Evolutionary conservation across 371 early-diverging fungal species (phyloP).

Genomic region (Mucor circinelloides): DNA sequence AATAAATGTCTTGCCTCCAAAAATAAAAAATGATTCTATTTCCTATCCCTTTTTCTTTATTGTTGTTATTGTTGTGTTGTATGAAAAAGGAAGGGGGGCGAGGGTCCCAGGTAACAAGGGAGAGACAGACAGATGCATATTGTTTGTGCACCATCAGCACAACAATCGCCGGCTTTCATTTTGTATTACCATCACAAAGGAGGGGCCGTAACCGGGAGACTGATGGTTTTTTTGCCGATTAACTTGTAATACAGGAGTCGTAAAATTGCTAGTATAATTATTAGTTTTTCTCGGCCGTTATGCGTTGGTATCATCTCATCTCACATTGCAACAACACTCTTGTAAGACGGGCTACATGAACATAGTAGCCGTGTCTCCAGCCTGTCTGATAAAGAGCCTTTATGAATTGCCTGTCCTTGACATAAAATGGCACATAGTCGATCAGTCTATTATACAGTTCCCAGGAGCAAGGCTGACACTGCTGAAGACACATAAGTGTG

Average conservation of each 20-base stretch:
- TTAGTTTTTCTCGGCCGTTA: not conserved
- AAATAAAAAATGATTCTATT: not conserved
- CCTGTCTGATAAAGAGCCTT: conserved; percentile 1
- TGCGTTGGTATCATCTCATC: not conserved
- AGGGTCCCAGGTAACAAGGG: not conserved
- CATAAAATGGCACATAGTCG: conserved; percentile 7
- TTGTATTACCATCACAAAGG: not conserved
- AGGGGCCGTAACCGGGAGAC: not conserved
- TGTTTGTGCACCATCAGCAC: not conserved
- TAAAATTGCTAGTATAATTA: not conserved
- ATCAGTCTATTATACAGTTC: not conserved
- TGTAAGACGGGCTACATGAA: not conserved
- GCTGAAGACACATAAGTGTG: conserved; percentile 14
- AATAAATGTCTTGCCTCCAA: conserved; percentile 2
- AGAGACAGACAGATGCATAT: not conserved
- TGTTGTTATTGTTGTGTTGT: not conserved
- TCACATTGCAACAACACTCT: not conserved
- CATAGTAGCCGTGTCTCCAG: conserved; percentile 7
- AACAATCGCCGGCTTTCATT: not conserved
- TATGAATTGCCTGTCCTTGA: conserved; percentile 1
- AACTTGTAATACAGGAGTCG: not conserved
- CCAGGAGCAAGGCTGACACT: not conserved
- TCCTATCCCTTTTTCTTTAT: not conserved
- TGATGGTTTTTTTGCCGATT: not conserved
- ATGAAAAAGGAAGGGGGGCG: not conserved